A percentile compares a stretch with the other conserved stretches of the same genome.
These are phyloP conservation scores for Marasmius tenuissimus DNA, from an alignment of 1,284 basidiomycete species.

Conservation along the genomic window DNA sequence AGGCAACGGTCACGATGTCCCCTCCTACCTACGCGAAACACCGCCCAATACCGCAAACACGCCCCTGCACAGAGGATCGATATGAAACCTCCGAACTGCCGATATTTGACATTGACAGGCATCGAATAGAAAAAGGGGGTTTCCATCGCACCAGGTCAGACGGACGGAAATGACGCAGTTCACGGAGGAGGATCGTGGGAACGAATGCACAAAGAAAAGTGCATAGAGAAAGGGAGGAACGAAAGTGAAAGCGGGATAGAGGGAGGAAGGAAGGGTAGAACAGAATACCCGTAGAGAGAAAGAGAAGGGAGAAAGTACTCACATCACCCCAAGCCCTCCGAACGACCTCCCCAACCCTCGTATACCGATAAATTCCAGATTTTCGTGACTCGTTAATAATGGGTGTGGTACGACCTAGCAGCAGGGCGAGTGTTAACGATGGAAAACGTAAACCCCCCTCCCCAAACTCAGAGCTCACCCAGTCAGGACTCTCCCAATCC, in stretches of 20 bases:
- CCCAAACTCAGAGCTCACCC: neutral
- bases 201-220: neutral
- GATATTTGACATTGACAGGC: too few relatives aligned
- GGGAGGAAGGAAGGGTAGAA: neutral
- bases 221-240: neutral
- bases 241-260: neutral
- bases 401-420: slow-evolving; percentile 71
- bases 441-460: neutral
- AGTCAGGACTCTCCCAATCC: slow-evolving; percentile 73
- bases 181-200: too few relatives aligned
- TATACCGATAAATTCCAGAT: slow-evolving; percentile 66
- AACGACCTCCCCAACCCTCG: slow-evolving; percentile 67
- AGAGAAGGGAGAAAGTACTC: slow-evolving; percentile 31
- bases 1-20: too few relatives aligned
- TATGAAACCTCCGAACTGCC: too few relatives aligned
- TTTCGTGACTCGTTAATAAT: slow-evolving; percentile 61
- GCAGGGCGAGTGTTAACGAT: slow-evolving; percentile 20
- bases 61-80: too few relatives aligned
- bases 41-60: too few relatives aligned
- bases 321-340: slow-evolving; percentile 24
- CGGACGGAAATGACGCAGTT: too few relatives aligned
- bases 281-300: neutral
- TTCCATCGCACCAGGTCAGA: too few relatives aligned
- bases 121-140: too few relatives aligned
- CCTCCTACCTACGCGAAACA: too few relatives aligned